phyloP scores from a whole-genome alignment of 441 rosid genomes.

The Arabidopsis lyrata region DNA sequence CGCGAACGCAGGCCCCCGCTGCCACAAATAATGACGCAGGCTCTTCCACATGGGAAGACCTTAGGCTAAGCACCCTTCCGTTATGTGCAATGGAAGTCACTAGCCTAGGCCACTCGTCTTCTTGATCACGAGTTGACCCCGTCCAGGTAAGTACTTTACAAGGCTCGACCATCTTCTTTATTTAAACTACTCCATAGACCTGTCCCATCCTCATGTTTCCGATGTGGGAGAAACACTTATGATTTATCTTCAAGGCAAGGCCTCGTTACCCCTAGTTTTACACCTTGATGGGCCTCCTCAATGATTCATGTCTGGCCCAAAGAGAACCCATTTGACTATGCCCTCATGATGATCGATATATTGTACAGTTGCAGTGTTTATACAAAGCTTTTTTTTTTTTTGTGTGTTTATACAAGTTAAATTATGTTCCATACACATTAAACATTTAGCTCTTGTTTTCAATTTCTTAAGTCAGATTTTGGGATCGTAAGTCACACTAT shows the following conservation, averaged over 20 bases:
- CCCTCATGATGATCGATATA: background rate
- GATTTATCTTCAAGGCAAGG: too few species aligned
- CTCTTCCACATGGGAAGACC: conserved; percentile 43
- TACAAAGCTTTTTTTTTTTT: too few species aligned
- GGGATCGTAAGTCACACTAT: background rate
- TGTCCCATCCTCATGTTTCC: background rate
- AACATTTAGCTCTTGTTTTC: background rate
- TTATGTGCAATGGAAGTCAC: conserved; percentile 28
- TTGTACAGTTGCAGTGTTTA: background rate
- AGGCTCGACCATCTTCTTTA: fast-evolving
- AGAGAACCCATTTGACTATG: background rate
- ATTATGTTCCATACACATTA: background rate
- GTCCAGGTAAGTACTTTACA: conserved; percentile 41
- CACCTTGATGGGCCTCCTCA: conserved; percentile 8
- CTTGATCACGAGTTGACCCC: conserved; percentile 49
- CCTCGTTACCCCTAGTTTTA: background rate
- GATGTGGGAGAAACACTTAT: conserved; percentile 1
- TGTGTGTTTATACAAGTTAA: background rate
- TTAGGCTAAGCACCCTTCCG: conserved; percentile 11
- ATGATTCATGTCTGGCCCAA: background rate
- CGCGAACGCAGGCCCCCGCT: conserved; percentile 75
- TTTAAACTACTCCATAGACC: background rate
- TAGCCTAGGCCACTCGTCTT: conserved; percentile 48
- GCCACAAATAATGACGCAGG: conserved; percentile 63
- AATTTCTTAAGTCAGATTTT: background rate